Evolutionary conservation across 2,329 filamentous ascomycete genomes (phyloP), one percentile per base, ranked within the genome.

Genomic region (Polytolypa hystricis): DNA sequence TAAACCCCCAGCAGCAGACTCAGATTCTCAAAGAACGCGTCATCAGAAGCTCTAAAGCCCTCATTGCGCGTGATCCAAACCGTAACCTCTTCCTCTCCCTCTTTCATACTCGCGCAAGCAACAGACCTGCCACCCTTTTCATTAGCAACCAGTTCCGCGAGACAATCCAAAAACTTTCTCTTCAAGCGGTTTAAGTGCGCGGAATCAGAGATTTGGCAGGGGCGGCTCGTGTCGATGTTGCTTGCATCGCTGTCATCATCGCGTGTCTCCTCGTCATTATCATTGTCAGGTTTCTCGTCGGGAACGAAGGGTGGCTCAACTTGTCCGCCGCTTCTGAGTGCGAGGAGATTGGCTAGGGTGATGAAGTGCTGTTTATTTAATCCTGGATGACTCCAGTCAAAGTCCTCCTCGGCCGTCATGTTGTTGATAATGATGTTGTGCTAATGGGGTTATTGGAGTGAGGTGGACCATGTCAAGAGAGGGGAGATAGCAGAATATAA

Each of bases 131-230:
- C 30, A 17, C 30, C 30, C 20, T 32, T 32, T 4, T 19, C 7
- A 16, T 32, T 32, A 18, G 30, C n/a, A 32, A 32, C 30, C n/a
- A 32, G 30, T 18, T 32, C 30, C n/a, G 30, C 30, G 4, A 32
- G 17, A 17, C 30, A 32, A 18, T 32, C 30, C n/a, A 32, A n/a
- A 32, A 32, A 32, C 30, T 17, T 32, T 16, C 14, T 7, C 30
- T 32, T 32, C 30, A 32, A n/a, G 14, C 6, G n/a, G 17, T 32
- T 18, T 11, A 11, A 17, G 5, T 17, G n/a, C n/a, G n/a, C 30
- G 5, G 30, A 32, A 16, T 19, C 11, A n/a, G 30, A 32, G 14
- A 32, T 19, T 7, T 6, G 30, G 5, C 20, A 18, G 5, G 30
- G 12, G 5, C n/a, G 17, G 6, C 17, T 32, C 6, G 17, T 19